Base-by-base conservation (phyloP, 2,329 filamentous ascomycete species). In the Phyllosticta citribraziliensis region DNA sequence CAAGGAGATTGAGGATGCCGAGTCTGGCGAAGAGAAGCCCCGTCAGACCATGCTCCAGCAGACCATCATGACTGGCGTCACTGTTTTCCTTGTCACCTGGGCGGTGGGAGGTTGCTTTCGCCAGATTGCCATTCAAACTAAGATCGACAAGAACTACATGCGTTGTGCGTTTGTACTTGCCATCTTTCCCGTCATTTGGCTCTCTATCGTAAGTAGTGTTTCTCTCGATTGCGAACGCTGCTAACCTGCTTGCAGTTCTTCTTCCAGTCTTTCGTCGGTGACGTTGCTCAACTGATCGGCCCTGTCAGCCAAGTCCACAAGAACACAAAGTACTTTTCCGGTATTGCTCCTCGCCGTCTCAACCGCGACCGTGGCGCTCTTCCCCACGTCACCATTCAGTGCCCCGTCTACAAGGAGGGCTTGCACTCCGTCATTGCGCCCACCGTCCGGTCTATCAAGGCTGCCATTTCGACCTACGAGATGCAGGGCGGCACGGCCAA, bases 401-500 rank as follows among this genome's bases (percentile, higher is more conserved):
- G 71, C 63, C 74, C 74, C 1, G 73, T 76, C 52, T 76, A 75
- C 71, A 76, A 75, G 66, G 74, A 76, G 65, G 73, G 74, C 64
- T 70, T 76, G 17, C 61, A 65, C 40, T 64, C 67, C 59, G 74
- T 95, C 72, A 91, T 92, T 68, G 82, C 80, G 20, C 89, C 89
- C 8, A 93, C 89, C 0, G 83, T 92, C 67, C 85, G 84, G 68
- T 91, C 88, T 1, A 82, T 92, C 74, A 91, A 91, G 75, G 82
- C 87, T 67, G 87, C 87, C 64, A 89, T 90, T 70, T 87, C 85
- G 33, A 89, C 86, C 0, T 91, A 90, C 68, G 88, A 90, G 70
- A 78, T 89, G 19, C 87, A 90, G 69, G 88, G 88, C 64, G 88
- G 88, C n/a, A 88, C 86, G 8, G 87, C 86, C 64, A 89, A 89